Evolutionary conservation across 352 stramenopile species (phyloP).

Genomic region (Globisporangium middletonii): DNA sequence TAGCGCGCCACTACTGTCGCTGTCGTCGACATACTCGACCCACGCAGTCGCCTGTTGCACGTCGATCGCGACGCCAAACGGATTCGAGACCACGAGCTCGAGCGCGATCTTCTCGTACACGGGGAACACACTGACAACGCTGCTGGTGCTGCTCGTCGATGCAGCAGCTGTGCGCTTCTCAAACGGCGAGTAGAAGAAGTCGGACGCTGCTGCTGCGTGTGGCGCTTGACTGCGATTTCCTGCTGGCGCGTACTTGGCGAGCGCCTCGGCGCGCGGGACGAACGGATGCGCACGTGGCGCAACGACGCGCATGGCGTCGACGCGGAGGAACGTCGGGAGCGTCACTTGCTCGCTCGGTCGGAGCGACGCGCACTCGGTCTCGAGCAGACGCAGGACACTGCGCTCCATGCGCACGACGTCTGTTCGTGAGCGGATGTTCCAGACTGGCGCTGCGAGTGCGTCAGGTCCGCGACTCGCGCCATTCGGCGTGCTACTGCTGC

Average conservation of each 20-base stretch:
- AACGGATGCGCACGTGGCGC: slow-evolving; percentile 32
- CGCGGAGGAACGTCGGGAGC: slow-evolving; percentile 44
- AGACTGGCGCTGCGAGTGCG: slow-evolving; percentile 17
- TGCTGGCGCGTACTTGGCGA: slow-evolving; percentile 23
- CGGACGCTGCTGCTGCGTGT: slow-evolving; percentile 15
- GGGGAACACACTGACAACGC: slow-evolving; percentile 32
- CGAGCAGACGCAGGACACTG: slow-evolving; percentile 41
- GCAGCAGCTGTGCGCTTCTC: slow-evolving; percentile 37
- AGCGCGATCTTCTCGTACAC: slow-evolving; percentile 52
- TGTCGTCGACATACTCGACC: slow-evolving; percentile 25
- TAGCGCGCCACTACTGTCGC: neutral
- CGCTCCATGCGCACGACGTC: slow-evolving; percentile 56
- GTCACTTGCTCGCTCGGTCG: slow-evolving; percentile 46
- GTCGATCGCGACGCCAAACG: slow-evolving; percentile 50
- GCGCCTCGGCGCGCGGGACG: slow-evolving; percentile 23
- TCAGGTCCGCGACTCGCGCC: neutral
- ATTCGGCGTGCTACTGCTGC: neutral
- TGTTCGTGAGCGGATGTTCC: slow-evolving; percentile 52
- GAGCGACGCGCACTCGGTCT: slow-evolving; percentile 47
- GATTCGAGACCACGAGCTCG: slow-evolving; percentile 59
- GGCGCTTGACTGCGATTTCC: no score
- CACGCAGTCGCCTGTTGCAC: slow-evolving; percentile 57
- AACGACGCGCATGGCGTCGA: slow-evolving; percentile 43
- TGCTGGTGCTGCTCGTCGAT: slow-evolving; percentile 4
- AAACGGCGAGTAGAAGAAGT: slow-evolving; percentile 61